Base-by-base conservation (phyloP, 139 green algal genomes). In the Trebouxia sp. region DNA sequence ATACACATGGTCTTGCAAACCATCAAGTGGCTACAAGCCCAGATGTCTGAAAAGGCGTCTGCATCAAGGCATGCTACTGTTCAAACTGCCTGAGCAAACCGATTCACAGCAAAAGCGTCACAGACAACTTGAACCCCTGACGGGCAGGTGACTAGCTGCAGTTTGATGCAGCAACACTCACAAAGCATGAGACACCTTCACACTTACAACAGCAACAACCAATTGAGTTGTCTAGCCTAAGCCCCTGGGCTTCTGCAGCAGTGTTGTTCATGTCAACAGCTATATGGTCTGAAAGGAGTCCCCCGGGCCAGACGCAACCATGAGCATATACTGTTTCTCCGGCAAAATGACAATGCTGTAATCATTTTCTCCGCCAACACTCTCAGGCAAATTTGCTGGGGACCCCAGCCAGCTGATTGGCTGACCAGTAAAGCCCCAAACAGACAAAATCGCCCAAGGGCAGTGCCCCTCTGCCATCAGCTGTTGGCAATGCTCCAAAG, bases 271-370 rank as follows among this genome's bases (percentile, higher is more conserved):
- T 26, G 1, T 14, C 14, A 26, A 5, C 47, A 53, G 12, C 24
- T 28, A 43, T 3, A 72, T 15, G 28, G 62, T 72, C 35, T 45
- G 62, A 45, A 72, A 81, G 28, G 26, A 14, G 30, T 75, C 56
- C 8, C 6, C 56, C 4, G 4, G 48, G 22, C 77, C 77, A 37
- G 77, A 66, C 43, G 77, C 56, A 17, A 82, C 56, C 67, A 65
- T 65, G 5, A 82, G 30, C 58, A 58, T 67, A 45, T 75, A 82
- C 28, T 65, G 37, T 24, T 45, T 39, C 11, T 75, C 38, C 8
- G 56, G 77, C 24, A 76, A n/a, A 15, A 82, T 38, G 1, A 74
- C 24, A 20, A 82, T 41, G 39, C n/a, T 43, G 56, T 76, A 82
- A 43, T 75, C 56, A 28, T 82, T 82, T 12, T 82, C 55, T 11